Percentiles rank a stretch among this genome's conserved stretches.
Conservation (phyloP, 2,329 filamentous ascomycete species). For the Hymenoscyphus salicellus region DNA sequence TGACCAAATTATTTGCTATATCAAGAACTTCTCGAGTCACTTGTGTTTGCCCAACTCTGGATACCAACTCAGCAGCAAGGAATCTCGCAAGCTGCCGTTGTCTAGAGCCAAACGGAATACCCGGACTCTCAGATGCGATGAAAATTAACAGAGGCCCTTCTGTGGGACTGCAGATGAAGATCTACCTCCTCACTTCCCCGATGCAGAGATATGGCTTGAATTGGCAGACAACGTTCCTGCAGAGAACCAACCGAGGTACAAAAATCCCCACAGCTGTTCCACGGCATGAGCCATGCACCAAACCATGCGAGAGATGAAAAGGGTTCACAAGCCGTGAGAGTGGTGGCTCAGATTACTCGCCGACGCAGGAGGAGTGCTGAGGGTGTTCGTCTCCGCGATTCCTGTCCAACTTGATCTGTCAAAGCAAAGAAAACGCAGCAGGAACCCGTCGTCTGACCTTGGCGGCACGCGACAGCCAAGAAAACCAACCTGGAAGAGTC, state of each 20-base stretch:
- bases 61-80: neutral
- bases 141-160: neutral
- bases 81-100: neutral
- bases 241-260: neutral
- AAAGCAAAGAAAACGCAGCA: neutral
- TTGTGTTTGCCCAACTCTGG: neutral
- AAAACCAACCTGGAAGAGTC: neutral
- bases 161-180: conserved; percentile 1
- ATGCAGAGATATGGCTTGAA: neutral
- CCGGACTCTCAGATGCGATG: neutral
- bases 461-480: conserved; percentile 5
- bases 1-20: neutral
- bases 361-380: neutral
- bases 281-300: conserved; percentile 3
- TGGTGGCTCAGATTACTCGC: neutral
- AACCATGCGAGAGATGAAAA: conserved; percentile 7
- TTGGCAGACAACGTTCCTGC: conserved; percentile 1
- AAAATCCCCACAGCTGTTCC: neutral
- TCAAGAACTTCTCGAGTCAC: conserved; percentile 1
- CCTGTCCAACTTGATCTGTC: neutral
- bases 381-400: neutral
- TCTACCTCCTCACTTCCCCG: neutral
- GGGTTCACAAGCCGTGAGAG: neutral
- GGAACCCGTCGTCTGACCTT: conserved; percentile 4
- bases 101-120: neutral